A percentile compares a stretch with the other conserved stretches of the same genome.
phyloP scores from a whole-genome alignment of 495 filamentous ascomycete species.

The Aspergillus egyptiacus region DNA sequence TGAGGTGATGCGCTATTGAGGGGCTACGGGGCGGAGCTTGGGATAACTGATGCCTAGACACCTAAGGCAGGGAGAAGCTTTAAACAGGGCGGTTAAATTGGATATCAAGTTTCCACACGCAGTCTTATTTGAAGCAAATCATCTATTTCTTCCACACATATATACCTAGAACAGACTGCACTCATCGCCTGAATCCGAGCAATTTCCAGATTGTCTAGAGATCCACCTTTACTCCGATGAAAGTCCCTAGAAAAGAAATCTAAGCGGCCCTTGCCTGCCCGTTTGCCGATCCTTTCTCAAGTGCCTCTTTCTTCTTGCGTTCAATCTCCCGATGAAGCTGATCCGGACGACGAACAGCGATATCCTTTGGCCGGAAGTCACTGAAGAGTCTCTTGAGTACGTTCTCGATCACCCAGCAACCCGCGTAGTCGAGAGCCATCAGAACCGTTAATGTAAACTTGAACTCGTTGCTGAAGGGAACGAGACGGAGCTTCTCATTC shows the following conservation, averaged over 20 bases:
- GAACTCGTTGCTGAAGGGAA: constrained; percentile 88
- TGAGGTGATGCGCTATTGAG: constrained; percentile 9
- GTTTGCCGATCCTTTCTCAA: constrained; percentile 40
- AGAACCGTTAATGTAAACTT: constrained; percentile 75
- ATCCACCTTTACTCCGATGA: constrained; percentile 21
- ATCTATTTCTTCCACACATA: too few relatives aligned
- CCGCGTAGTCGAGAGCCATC: constrained; percentile 86
- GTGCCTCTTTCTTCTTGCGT: constrained; percentile 57
- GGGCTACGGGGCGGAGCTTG: constrained; percentile 11
- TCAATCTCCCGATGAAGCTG: constrained; percentile 73
- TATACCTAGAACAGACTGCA: not conserved
- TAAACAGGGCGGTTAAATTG: too few relatives aligned
- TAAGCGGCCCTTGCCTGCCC: constrained; percentile 39
- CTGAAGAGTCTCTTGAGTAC: constrained; percentile 81
- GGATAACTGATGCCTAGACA: not conserved
- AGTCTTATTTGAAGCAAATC: too few relatives aligned
- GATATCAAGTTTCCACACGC: too few relatives aligned
- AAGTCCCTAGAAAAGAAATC: constrained; percentile 13
- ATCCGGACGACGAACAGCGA: constrained; percentile 77
- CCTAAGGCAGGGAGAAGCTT: not conserved
- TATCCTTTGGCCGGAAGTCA: constrained; percentile 91
- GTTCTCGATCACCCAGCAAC: constrained; percentile 85
- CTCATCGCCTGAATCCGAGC: constrained; percentile 2
- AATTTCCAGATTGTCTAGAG: constrained; percentile 4
- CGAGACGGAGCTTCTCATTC: constrained; percentile 87